Conservation (phyloP, 23 red algal genomes). For the Cyanidioschyzon merolae region DNA sequence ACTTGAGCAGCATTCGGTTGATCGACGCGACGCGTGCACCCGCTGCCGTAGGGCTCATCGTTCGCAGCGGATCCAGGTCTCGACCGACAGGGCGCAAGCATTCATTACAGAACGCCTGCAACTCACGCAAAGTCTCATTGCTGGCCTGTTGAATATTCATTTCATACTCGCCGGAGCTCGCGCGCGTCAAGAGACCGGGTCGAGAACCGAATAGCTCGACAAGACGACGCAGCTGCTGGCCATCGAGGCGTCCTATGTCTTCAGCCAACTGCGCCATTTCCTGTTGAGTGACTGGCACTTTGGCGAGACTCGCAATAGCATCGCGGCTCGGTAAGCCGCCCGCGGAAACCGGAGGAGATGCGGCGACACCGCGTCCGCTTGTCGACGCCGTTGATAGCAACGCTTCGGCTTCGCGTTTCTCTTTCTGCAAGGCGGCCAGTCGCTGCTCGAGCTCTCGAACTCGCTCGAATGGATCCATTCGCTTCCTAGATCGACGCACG, state of each 20-base stretch:
- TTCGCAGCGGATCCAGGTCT: neutral
- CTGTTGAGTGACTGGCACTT: conserved; percentile 4
- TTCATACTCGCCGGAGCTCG: conserved; percentile 6
- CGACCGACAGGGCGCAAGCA: neutral
- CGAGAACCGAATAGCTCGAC: neutral
- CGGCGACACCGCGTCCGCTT: neutral
- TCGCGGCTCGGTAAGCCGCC: neutral
- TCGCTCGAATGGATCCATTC: conserved; percentile 5
- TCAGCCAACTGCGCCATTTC: conserved; percentile 15
- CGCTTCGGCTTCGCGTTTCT: neutral
- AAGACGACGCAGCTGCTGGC: neutral
- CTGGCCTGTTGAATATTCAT: conserved; percentile 17
- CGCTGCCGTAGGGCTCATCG: conserved; percentile 14
- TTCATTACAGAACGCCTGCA: conserved; percentile 4
- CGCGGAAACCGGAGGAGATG: neutral
- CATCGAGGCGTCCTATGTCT: neutral
- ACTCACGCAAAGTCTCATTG: conserved; percentile 8
- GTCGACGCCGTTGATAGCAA: neutral
- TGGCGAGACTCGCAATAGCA: neutral
- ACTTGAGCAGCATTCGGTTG: neutral
- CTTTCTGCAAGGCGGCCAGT: neutral
- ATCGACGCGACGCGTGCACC: conserved; percentile 7
- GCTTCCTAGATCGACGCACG: neutral
- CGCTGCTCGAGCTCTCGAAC: conserved; percentile 17
- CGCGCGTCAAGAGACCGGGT: conserved; percentile 4